phyloP scores from a whole-genome alignment of 1,284 basidiomycete genomes.

The Tausonia pullulans region DNA sequence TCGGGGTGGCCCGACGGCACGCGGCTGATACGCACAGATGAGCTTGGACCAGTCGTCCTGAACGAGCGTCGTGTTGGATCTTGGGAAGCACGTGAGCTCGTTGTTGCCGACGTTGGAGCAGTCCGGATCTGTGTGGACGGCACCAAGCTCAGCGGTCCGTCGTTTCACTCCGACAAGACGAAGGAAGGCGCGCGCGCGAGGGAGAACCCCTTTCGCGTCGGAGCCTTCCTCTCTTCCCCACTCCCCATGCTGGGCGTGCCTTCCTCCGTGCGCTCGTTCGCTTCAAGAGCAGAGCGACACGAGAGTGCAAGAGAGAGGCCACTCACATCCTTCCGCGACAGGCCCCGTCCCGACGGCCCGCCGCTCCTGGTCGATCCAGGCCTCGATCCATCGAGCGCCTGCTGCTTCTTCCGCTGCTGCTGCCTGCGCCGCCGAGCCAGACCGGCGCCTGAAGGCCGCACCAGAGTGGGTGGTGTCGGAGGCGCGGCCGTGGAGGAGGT shows the following conservation, averaged over 20 bases:
- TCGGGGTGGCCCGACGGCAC: not conserved
- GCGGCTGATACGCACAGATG: conserved; percentile 19
- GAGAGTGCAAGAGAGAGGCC: not conserved
- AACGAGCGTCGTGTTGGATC: conserved; percentile 20
- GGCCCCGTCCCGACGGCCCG: conserved; percentile 4
- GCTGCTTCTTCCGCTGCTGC: not conserved
- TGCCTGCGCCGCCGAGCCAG: not conserved
- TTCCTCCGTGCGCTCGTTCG: no score
- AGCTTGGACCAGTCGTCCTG: conserved; percentile 23
- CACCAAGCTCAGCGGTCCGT: not conserved
- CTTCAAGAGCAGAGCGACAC: not conserved
- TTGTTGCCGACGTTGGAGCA: conserved; percentile 23
- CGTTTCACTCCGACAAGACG: not conserved
- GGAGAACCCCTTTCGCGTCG: not conserved
- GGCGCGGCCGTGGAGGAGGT: not conserved
- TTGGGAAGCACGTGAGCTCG: conserved; percentile 23
- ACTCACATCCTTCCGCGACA: conserved; percentile 10
- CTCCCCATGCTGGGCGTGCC: not conserved
- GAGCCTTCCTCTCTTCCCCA: not conserved
- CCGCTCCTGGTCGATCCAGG: not conserved
- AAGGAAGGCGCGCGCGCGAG: not conserved
- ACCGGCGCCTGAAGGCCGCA: not conserved
- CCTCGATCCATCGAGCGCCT: not conserved
- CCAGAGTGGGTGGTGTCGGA: not conserved
- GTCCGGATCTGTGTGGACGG: conserved; percentile 19